Evolutionary conservation across 768 basidiomycete genomes (phyloP), one percentile per base, ranked within the genome.

Genomic region (Dentipellis sp.): DNA sequence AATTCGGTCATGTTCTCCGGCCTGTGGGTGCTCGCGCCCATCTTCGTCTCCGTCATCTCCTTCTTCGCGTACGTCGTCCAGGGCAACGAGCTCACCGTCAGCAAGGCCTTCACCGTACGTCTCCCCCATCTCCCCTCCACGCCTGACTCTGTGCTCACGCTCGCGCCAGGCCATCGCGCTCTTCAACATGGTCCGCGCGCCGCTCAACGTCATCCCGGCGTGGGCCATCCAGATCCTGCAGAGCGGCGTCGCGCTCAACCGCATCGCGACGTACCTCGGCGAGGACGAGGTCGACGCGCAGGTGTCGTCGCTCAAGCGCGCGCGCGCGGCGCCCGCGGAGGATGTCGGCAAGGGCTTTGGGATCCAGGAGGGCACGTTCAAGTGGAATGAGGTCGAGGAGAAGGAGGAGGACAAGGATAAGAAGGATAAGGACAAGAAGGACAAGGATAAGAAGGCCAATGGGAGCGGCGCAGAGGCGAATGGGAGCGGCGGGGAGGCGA

Each of bases 141-240:
- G 29, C 29, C 29, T 29, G n/a, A n/a, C n/a, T n/a, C n/a, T 29
- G 29, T 3, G 29, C 29, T 58, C 39, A 23, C 54, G 23, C 51
- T 19, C 3, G 1, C 11, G 52, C 38, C 51, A 86, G 80, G 75
- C 91, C 0, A 87, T 97, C 37, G 80, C 91, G 0, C 68, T 95
- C 45, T 95, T 95, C 69, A 76, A 76, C 48, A 93, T 97, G 93
- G 76, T 97, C 63, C 78, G 86, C 35, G 66, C 74, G 17, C 91
- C 92, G 0, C 71, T 94, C 48, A 89, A 89, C 62, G 78, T 88
- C 29, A 83, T 95, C 50, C 92, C 92, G 0, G 73, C 80, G 8
- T 92, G 82, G 77, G 80, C 88, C 48, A 86, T 94, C 8, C 82
- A 88, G 50, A 73, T 93, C 21, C 75, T 93, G 2, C 86, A 88